Base-by-base conservation (phyloP, 2,329 filamentous ascomycete species). In the Clonostachys chloroleuca region DNA sequence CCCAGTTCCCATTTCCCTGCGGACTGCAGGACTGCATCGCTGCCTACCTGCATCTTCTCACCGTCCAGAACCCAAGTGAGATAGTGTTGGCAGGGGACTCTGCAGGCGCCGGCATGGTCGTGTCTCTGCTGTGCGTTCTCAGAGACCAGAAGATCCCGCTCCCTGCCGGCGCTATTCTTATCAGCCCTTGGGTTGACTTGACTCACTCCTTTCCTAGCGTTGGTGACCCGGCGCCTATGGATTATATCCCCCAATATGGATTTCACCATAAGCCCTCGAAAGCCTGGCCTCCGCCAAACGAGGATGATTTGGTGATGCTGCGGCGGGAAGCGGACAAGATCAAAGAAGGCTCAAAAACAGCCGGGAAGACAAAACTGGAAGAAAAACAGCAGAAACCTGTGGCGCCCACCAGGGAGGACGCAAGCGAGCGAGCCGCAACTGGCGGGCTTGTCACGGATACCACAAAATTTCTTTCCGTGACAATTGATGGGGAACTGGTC, bases 181-280 rank as follows among this genome's bases (percentile, higher is more conserved):
- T 97, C 45, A 96, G 90, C 44, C 94, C 94, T 1, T 99, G 94
- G 94, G 91, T 92, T 9, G 94, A 99, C 62, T 70, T 97, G 46
- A 95, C 90, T 1, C 92, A 97, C 62, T 96, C 92, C 0, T 97
- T 97, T 53, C 94, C 94, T 0, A 96, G 92, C 54, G 79, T 96
- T n/a, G 78, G 81, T 3, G 80, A 75, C 6, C 81, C 90, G 39
- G 83, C 81, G 44, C 80, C 81, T 1, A 67, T 89, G 44, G 94
- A 99, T 62, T 97, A 96, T 57, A 92, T 99, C 34, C 94, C 94
- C 5, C 70, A 84, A 1, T 78, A 86, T 55, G 94, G 94, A 0
- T 97, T 99, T 58, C 84, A 95, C 53, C 91, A 97, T 56, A 90
- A 87, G 57, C 94, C 92, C 1, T 96, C 90, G 0, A 73, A 80